Base-by-base conservation (phyloP, 2,329 filamentous ascomycete species). In the Botryotinia convoluta region DNA sequence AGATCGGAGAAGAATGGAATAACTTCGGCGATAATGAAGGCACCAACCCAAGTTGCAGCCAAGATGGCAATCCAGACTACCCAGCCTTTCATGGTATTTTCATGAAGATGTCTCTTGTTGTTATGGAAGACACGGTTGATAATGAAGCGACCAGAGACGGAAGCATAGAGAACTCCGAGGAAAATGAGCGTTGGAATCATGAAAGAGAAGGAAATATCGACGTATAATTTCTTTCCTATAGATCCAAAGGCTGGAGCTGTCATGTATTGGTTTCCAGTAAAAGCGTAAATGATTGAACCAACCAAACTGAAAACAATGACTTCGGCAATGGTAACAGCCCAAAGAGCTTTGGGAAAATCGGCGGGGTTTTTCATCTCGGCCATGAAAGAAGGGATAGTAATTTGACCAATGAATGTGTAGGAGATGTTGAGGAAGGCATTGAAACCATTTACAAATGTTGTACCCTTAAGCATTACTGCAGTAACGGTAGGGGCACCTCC, bases 141-240 rank as follows among this genome's bases (percentile, higher is more conserved):
- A 79, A 98, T 85, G 84, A 98, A 97, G 44, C 95, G 92, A 0
- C 93, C 92, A 6, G 93, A 95, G 1, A 98, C 93, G 0, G 93
- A 96, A 22, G 95, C 94, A 81, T 98, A 98, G 29, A 98, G 83
- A 0, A 97, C 93, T 12, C 95, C 95, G 7, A 98, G 84, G 85
- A 98, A 98, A 80, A 98, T 94, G 76, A 98, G 87, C 0, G 95
- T 98, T 0, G 95, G 95, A 45, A 98, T 92, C 94, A 97, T 97
- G 85, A 98, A 97, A 20, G 92, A 94, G 83, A 97, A 98, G 0
- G 93, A 89, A 3, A 96, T 87, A 84, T 97, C 97, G 84, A 96
- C 94, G 84, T 91, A 96, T 2, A 91, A 76, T 32, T 88, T 85
- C 64, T 93, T 89, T 60, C 92, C 87, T 35, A 98, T 85, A 1